Base-by-base conservation (phyloP, 2,329 filamentous ascomycete genomes). In the Sarocladium strictum region DNA sequence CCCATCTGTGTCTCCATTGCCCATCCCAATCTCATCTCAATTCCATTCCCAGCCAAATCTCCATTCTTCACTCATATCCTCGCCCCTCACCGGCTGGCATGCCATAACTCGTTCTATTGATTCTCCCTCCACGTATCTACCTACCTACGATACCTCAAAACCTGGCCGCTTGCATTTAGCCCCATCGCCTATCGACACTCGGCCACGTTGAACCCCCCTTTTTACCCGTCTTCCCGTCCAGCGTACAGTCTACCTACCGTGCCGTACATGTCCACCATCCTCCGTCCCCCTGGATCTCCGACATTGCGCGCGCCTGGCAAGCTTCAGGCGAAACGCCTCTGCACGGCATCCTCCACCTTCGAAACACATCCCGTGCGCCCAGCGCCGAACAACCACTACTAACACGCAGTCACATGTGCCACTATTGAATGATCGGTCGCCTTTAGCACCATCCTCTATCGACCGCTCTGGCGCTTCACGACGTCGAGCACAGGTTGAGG, bases 291-390 rank as follows among this genome's bases (percentile, higher is more conserved):
- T 47, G 43, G 24, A 24, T 51, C 47, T 51, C 47, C 47, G 47
- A 51, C 47, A 35, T 51, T 35, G 47, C 47, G n/a, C 29, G 47
- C 47, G 47, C 29, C 15, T 51, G 15, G n/a, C 11, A 51, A 35
- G 47, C 47, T 33, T 14, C 47, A 35, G 47, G 27, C 47, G 47
- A 51, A 51, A 51, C 47, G 47, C 47, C 17, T 7, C 27, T 33
- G n/a, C 47, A 33, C 27, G 27, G 14, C n/a, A n/a, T 29, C 9
- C 33, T 35, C 47, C 47, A 51, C 47, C 47, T 51, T 51, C 47
- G 47, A 51, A 51, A 51, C 47, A 35, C 47, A 7, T n/a, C 47
- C 47, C 19, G n/a, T 35, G n/a, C 29, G 21, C n/a, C 47, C 43
- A 29, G 43, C 43, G 14, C 24, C 7, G 3, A 17, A 35, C 27